These are phyloP conservation scores for Metschnikowia borealis DNA, from an alignment of 805 yeast species.

Conservation along the genomic window DNA sequence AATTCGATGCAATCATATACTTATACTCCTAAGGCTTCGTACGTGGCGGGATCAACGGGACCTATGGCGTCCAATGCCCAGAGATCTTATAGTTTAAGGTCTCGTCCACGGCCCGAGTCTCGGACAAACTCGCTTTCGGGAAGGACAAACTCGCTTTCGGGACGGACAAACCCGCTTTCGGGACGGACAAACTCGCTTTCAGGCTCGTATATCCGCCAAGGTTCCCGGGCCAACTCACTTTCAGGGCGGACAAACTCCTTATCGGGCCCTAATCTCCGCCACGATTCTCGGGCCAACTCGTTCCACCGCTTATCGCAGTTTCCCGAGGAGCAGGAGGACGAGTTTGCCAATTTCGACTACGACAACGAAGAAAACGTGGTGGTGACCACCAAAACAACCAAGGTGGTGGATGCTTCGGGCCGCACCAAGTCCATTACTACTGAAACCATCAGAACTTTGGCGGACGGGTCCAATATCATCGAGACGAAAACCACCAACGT, in stretches of 20 bases:
- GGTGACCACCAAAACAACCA: constrained; percentile 46
- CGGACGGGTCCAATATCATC: constrained; percentile 42
- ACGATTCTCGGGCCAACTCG: constrained; percentile 1
- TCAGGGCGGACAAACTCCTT: neutral
- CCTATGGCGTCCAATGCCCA: neutral
- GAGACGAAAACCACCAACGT: constrained; percentile 42
- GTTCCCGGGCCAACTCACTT: neutral
- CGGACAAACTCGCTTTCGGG: constrained; percentile 4
- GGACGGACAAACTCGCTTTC: neutral
- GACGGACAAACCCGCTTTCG: constrained; percentile 1
- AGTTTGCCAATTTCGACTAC: constrained; percentile 17
- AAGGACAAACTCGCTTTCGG: constrained; percentile 3
- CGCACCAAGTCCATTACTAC: constrained; percentile 54
- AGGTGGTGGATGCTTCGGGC: constrained; percentile 47
- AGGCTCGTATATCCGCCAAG: too few species aligned
- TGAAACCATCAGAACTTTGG: constrained; percentile 45
- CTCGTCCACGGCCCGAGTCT: neutral
- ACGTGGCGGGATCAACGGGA: constrained; percentile 28
- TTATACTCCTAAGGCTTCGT: constrained; percentile 39
- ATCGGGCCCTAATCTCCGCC: constrained; percentile 4
- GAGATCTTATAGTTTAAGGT: constrained; percentile 1
- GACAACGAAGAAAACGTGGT: constrained; percentile 20
- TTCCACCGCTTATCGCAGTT: constrained; percentile 2
- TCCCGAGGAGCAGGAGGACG: constrained; percentile 19
- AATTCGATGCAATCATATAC: constrained; percentile 35